These are phyloP conservation scores for Sarocladiaceae sp. DNA, from an alignment of 2,329 filamentous ascomycete species.

Conservation along the genomic window DNA sequence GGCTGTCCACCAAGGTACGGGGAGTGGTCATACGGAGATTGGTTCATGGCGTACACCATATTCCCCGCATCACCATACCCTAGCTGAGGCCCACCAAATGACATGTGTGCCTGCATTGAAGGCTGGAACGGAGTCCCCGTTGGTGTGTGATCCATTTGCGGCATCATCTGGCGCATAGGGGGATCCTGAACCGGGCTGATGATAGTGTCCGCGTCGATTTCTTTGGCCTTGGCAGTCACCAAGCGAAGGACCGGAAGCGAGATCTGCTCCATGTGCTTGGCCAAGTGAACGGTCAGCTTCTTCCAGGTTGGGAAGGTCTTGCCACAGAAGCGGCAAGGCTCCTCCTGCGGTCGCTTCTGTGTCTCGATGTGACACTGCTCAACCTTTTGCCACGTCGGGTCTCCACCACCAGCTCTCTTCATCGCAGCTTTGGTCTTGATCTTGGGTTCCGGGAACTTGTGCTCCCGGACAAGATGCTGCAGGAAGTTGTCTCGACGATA, in stretches of 20 bases:
- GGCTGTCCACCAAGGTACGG: not conserved
- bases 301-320: constrained; percentile 82
- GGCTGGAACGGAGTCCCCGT: constrained; percentile 9
- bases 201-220: constrained; percentile 56
- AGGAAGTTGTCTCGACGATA: constrained; percentile 90
- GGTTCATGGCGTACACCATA: constrained; percentile 16
- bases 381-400: constrained; percentile 72
- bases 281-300: constrained; percentile 88
- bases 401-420: constrained; percentile 52
- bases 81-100: not conserved
- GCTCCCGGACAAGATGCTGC: constrained; percentile 86
- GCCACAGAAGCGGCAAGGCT: constrained; percentile 84
- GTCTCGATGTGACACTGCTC: constrained; percentile 75
- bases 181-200: constrained; percentile 64
- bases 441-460: constrained; percentile 81
- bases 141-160: constrained; percentile 20
- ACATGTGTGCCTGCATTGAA: not conserved
- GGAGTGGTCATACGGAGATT: constrained; percentile 20
- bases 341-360: constrained; percentile 59
- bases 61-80: constrained; percentile 1
- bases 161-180: constrained; percentile 32
- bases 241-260: constrained; percentile 72
- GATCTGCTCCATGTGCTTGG: constrained; percentile 92
- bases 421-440: constrained; percentile 68
- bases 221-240: constrained; percentile 41